Conservation (phyloP, 306 rosid genomes). For the Vigna mungo region DNA sequence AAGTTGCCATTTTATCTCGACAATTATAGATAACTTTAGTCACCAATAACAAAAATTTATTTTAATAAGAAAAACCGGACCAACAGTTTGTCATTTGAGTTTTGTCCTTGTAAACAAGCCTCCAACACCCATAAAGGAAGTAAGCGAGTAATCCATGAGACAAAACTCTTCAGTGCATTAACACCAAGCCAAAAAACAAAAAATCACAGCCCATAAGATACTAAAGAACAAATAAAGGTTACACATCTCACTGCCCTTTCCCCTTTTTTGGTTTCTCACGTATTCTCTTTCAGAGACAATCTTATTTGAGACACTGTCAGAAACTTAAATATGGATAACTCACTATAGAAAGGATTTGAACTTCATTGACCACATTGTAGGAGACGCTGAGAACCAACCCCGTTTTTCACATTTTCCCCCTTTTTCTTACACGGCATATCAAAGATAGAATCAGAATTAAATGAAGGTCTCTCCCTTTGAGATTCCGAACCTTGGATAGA, state of each 20-base stretch:
- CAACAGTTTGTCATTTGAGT: background rate
- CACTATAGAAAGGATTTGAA: background rate
- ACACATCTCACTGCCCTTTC: background rate
- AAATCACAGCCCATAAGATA: conserved; percentile 5
- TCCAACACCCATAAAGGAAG: background rate
- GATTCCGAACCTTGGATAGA: background rate
- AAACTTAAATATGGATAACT: background rate
- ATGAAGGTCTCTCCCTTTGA: background rate
- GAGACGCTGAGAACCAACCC: background rate
- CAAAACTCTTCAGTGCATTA: background rate
- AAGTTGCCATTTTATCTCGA: background rate
- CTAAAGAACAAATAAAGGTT: conserved; percentile 13
- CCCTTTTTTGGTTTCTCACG: background rate
- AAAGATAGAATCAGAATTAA: background rate
- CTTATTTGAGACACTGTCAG: background rate
- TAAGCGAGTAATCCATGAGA: background rate
- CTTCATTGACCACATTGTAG: background rate
- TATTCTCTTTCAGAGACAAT: background rate
- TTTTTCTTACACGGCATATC: background rate
- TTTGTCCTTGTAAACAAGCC: background rate
- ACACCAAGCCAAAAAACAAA: background rate
- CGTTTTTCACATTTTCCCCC: background rate
- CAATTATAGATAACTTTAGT: background rate
- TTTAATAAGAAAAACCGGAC: background rate
- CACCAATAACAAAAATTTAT: background rate